Evolutionary conservation across 805 yeast genomes (phyloP), one percentile per base, ranked within the genome.

Genomic region (Ogataea saltuana): DNA sequence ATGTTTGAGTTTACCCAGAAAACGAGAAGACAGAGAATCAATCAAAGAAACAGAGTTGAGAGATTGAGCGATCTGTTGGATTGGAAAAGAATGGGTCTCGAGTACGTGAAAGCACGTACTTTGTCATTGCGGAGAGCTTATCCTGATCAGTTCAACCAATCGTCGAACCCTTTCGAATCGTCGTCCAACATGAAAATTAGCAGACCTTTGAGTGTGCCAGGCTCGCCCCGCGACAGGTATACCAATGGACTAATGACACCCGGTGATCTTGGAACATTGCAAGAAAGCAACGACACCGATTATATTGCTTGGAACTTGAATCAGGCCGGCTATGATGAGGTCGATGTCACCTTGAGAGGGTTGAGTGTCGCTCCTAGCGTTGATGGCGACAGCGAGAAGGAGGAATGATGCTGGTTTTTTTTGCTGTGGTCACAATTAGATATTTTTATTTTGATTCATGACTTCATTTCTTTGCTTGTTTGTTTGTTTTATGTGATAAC

Each of bases 11-110:
- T 91, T 67, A 75, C 88, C 31, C 75, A 78, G 56, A 89, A 93
- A 70, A 85, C 96, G 12, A 83, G 97, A 68, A 85, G 99, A 69
- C 97, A 93, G 67, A 80, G 99, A 69, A 91, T 91, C 69, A 93
- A 93, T 68, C 98, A 91, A 72, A 83, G 99, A 71, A 91, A 91
- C 68, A 80, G 99, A 67, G 93, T 97, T 21, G 99, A 91, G 70
- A 76, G 99, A 55, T 75, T 91, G 50, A 82, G 93, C 39, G 98
- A 93, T 64, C 69, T 91, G 57, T 77, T 91, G 48, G 99, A 91
- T 70, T 91, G 99, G 99, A 88, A 86, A 68, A 79, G 98, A 59
- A 90, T 91, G 98, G 99, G 99, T 0, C 72, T 91, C 41, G 99
- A 93, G 67, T 91, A 91, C 65, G 81, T 88, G 58, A 91, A 91